Conservation (phyloP, 768 basidiomycete genomes). For the Crepidotus variabilis region DNA sequence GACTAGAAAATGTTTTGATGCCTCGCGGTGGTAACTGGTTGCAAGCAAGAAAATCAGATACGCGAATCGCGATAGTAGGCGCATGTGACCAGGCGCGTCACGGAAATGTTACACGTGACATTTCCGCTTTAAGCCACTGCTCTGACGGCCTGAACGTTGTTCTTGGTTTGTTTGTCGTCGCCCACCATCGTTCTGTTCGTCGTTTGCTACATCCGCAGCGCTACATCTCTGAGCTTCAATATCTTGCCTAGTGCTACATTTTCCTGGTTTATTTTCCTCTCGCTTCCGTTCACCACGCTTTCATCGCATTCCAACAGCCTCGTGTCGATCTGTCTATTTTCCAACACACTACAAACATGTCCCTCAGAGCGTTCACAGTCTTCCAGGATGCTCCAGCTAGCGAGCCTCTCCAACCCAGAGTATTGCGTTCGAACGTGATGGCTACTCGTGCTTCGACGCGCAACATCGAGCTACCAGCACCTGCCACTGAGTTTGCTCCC, state of each 20-base stretch:
- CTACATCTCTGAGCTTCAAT: background rate
- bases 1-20: background rate
- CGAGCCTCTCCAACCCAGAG: slow-evolving; percentile 28
- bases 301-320: slow-evolving; percentile 16
- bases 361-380: slow-evolving; percentile 57
- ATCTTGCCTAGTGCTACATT: background rate
- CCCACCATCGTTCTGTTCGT: background rate
- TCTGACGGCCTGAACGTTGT: slow-evolving; percentile 4
- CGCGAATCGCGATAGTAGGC: too few relatives aligned
- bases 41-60: background rate
- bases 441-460: slow-evolving; percentile 27
- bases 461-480: slow-evolving; percentile 17
- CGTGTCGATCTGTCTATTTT: slow-evolving; percentile 21
- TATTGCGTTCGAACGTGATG: slow-evolving; percentile 23
- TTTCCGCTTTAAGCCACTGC: slow-evolving; percentile 8
- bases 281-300: slow-evolving; percentile 1
- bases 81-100: slow-evolving; percentile 8
- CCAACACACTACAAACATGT: slow-evolving; percentile 30
- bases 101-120: slow-evolving; percentile 8
- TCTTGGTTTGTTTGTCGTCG: slow-evolving; percentile 3
- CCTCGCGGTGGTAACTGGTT: background rate
- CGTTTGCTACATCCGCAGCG: slow-evolving; percentile 1
- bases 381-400: slow-evolving; percentile 53
- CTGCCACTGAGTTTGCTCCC: slow-evolving; percentile 30
- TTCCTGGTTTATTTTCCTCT: slow-evolving; percentile 4